These are phyloP conservation scores for Podila clonocystis DNA, from an alignment of 192 early-diverging fungal species.

Conservation along the genomic window DNA sequence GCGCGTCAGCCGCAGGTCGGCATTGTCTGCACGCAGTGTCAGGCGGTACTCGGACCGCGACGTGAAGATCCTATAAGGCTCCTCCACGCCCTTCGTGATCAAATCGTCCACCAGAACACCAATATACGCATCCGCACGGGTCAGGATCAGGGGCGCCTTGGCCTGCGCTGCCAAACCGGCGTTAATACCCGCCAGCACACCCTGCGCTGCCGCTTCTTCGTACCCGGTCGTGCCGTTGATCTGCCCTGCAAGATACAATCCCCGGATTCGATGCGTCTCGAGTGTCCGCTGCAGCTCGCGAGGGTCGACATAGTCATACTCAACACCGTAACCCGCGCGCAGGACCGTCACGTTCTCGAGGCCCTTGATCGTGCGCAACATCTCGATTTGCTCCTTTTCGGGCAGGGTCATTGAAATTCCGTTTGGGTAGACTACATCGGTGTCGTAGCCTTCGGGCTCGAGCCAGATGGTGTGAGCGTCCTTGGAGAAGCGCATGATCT, in stretches of 20 bases:
- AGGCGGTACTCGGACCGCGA: conserved; percentile 87
- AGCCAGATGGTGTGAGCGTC: conserved; percentile 80
- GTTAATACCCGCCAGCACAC: conserved; percentile 82
- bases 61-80: conserved; percentile 87
- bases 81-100: conserved; percentile 82
- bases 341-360: conserved; percentile 80
- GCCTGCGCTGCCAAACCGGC: conserved; percentile 69
- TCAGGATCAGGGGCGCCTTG: conserved; percentile 68
- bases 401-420: conserved; percentile 89
- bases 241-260: conserved; percentile 84
- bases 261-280: conserved; percentile 81
- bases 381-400: conserved; percentile 75
- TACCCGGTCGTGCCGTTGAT: conserved; percentile 92
- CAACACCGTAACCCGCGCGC: conserved; percentile 77
- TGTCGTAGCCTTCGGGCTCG: conserved; percentile 79
- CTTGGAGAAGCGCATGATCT: conserved; percentile 79
- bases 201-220: conserved; percentile 86
- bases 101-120: conserved; percentile 87
- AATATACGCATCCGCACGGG: conserved; percentile 82
- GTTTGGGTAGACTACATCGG: conserved; percentile 82
- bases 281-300: conserved; percentile 78
- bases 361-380: conserved; percentile 78
- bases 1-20: conserved; percentile 76
- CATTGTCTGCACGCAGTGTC: conserved; percentile 80
- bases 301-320: conserved; percentile 88